Evolutionary conservation across 768 basidiomycete species (phyloP).

Genomic region (Cystofilobasidium ferigula): DNA sequence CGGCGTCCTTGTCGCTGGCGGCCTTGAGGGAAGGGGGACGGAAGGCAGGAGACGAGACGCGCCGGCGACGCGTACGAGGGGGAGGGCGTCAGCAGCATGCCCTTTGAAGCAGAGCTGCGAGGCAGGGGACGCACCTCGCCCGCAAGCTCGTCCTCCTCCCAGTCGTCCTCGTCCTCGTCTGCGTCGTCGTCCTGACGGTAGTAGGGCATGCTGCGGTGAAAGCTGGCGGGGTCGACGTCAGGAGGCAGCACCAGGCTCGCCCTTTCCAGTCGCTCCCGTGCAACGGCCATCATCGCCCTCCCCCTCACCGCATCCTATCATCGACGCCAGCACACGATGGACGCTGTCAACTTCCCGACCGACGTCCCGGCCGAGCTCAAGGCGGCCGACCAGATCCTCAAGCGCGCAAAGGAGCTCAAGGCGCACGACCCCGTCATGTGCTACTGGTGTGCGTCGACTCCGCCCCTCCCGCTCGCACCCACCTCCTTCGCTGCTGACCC

Average conservation of each 20-base stretch:
- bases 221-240: too few species aligned
- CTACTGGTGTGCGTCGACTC: conserved; percentile 74
- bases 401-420: conserved; percentile 78
- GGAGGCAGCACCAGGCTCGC: too few species aligned
- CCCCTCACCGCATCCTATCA: not conserved
- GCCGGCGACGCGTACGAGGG: not conserved
- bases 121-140: not conserved
- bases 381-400: conserved; percentile 63
- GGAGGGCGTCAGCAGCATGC: not conserved
- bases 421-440: conserved; percentile 72
- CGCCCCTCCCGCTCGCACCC: not conserved
- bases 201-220: too few species aligned
- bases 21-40: not conserved
- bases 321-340: conserved; percentile 5
- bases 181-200: not conserved
- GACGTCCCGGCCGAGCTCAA: conserved; percentile 38
- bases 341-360: conserved; percentile 8
- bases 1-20: conserved; percentile 51
- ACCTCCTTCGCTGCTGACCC: not conserved
- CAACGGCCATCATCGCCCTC: not conserved
- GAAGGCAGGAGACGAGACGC: not conserved
- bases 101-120: too few species aligned
- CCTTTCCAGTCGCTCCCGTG: too few species aligned
- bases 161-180: not conserved
- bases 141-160: not conserved